Percentiles rank a stretch among this genome's conserved stretches.
Conservation (phyloP, 2,329 filamentous ascomycete species). For the Xylariaceae sp. region DNA sequence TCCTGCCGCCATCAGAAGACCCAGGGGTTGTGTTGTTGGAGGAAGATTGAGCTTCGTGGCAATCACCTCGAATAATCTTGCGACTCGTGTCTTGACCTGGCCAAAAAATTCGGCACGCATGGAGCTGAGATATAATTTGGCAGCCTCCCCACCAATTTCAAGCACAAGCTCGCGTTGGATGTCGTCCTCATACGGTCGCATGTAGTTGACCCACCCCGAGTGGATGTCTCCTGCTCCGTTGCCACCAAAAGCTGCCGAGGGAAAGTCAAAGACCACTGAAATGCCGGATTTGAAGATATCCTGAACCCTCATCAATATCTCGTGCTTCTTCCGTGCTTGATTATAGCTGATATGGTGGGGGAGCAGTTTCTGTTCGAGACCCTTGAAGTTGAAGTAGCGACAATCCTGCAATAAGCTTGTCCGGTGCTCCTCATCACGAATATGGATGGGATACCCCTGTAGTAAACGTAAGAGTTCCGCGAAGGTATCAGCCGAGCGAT, state of each 20-base stretch:
- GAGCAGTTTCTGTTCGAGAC: constrained; percentile 82
- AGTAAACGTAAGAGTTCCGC: constrained; percentile 76
- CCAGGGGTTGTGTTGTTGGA: constrained; percentile 54
- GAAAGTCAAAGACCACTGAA: constrained; percentile 53
- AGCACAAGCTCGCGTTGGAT: constrained; percentile 69
- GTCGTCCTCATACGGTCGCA: constrained; percentile 81
- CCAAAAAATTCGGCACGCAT: constrained; percentile 71
- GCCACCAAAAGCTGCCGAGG: constrained; percentile 22
- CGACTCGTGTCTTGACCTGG: constrained; percentile 64
- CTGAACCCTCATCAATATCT: constrained; percentile 76
- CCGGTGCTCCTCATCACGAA: constrained; percentile 73
- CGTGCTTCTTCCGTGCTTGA: constrained; percentile 59
- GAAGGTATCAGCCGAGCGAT: constrained; percentile 79
- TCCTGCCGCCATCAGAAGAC: constrained; percentile 64
- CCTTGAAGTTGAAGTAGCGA: constrained; percentile 89
- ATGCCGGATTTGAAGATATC: constrained; percentile 88
- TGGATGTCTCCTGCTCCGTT: constrained; percentile 28
- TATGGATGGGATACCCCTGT: constrained; percentile 76
- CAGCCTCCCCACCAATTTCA: constrained; percentile 69
- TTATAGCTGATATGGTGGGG: constrained; percentile 75
- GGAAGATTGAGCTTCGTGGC: constrained; percentile 73
- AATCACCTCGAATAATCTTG: constrained; percentile 74
- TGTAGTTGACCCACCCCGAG: constrained; percentile 66
- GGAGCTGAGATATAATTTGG: constrained; percentile 32
- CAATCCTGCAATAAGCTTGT: constrained; percentile 77